Evolutionary conservation across 805 yeast genomes (phyloP).

Genomic region (Millerago galiae): DNA sequence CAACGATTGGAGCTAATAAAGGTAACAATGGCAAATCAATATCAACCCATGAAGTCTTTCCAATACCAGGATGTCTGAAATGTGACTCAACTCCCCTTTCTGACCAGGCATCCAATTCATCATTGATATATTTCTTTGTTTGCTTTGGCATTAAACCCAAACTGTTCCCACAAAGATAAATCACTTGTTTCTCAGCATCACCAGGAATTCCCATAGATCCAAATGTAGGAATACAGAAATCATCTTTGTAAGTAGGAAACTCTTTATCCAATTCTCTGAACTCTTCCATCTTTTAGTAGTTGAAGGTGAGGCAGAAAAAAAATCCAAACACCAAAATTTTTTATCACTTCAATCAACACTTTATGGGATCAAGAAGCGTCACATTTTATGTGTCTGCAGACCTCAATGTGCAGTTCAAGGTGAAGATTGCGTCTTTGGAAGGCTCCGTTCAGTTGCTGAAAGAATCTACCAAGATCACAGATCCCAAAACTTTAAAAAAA

Average conservation of each 20-base stretch:
- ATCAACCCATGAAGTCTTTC: constrained; percentile 71
- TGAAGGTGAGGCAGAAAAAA: neutral
- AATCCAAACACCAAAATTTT: neutral
- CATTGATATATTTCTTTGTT: constrained; percentile 48
- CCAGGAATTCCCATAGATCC: constrained; percentile 41
- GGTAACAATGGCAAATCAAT: constrained; percentile 75
- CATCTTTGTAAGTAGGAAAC: constrained; percentile 31
- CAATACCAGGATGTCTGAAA: constrained; percentile 55
- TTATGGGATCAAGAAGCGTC: constrained; percentile 31
- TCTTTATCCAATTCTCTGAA: constrained; percentile 10
- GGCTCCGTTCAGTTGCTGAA: constrained; percentile 36
- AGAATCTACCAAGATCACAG: constrained; percentile 39
- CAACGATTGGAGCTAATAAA: constrained; percentile 65
- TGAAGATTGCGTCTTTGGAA: constrained; percentile 42
- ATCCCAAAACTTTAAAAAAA: constrained; percentile 38
- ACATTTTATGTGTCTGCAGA: constrained; percentile 56
- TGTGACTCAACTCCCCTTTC: constrained; percentile 80
- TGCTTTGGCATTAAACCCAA: constrained; percentile 79
- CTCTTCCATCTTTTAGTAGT: neutral
- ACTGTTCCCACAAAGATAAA: constrained; percentile 89
- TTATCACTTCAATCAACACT: neutral
- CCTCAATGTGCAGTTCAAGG: constrained; percentile 39
- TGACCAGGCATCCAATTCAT: constrained; percentile 80
- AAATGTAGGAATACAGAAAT: constrained; percentile 65
- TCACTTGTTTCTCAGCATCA: constrained; percentile 23